phyloP scores from a whole-genome alignment of 768 basidiomycete genomes.

The Tulasnella sp. region DNA sequence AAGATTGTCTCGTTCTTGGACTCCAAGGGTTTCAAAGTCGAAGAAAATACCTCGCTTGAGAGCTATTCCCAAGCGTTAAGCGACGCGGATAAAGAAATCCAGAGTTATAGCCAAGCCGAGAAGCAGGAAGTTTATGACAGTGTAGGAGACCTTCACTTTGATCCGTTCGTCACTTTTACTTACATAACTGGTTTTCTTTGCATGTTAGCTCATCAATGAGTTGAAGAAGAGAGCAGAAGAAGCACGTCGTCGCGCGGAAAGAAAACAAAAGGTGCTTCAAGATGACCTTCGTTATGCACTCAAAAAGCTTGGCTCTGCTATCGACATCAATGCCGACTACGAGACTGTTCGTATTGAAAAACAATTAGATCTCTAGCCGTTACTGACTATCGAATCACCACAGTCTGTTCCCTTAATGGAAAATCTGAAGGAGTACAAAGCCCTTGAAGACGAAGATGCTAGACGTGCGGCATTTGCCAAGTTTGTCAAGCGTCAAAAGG shows the following conservation, averaged over 20 bases:
- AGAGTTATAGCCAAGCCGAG: constrained; percentile 39
- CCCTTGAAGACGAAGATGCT: constrained; percentile 76
- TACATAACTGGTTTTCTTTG: not conserved
- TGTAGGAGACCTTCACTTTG: constrained; percentile 32
- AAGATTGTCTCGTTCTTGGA: constrained; percentile 22
- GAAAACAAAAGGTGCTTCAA: constrained; percentile 73
- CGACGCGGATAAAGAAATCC: constrained; percentile 40
- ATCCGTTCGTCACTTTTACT: constrained; percentile 2
- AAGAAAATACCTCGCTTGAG: constrained; percentile 48
- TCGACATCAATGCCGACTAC: constrained; percentile 62
- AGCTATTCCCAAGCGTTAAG: constrained; percentile 47
- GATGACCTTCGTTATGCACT: constrained; percentile 94
- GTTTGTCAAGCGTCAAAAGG: constrained; percentile 84
- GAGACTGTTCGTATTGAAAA: constrained; percentile 49
- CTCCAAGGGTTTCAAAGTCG: constrained; percentile 35
- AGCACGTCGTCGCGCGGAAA: constrained; percentile 62
- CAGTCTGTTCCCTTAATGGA: constrained; percentile 66
- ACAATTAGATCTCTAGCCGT: not conserved
- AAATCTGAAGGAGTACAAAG: constrained; percentile 74
- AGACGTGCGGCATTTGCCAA: constrained; percentile 73
- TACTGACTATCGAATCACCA: not conserved
- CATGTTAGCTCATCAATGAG: constrained; percentile 3
- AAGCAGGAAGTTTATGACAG: constrained; percentile 46
- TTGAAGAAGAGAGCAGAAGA: constrained; percentile 69
- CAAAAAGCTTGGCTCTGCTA: constrained; percentile 71